Evolutionary conservation across 139 green algal genomes (phyloP), one percentile per base, ranked within the genome.

Genomic region (Coelastrella sp.): DNA sequence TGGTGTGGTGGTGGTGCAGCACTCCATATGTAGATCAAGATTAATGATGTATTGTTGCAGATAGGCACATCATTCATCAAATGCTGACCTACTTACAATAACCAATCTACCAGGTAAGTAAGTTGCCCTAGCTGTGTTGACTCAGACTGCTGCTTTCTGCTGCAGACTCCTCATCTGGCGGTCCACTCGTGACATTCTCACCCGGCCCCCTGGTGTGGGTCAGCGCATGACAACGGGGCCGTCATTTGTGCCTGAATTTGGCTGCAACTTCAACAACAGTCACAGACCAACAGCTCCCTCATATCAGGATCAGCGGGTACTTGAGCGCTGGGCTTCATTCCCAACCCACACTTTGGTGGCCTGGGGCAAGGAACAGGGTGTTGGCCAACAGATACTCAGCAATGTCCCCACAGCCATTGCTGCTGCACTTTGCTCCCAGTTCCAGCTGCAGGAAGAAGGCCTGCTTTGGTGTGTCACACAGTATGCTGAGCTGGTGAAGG

Each of bases 361-460:
- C n/a, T n/a, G n/a, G n/a, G n/a, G n/a, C n/a, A n/a, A n/a, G n/a
- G n/a, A n/a, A 30, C 27, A 19, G 17, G 27, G 57, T 6, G 57
- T 30, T 66, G 57, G 57, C 45, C 45, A n/a, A n/a, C n/a, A n/a
- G n/a, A n/a, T n/a, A n/a, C n/a, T n/a, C 45, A 11, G 45, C 11
- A 53, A 53, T 53, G 45, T 53, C 11, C 48, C 13, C 25, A 19
- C 23, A 25, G 63, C 63, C 13, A 15, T 4, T 2, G 48, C 19
- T 21, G 67, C 37, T 76, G 71, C 41, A 35, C 75, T 71, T 51
- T 69, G 75, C 27, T 23, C 5, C 5, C n/a, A 4, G 34, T 38
- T 82, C 7, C 34, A 84, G 62, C 5, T n/a, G 27, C 78, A 84
- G 62, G 62, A 84, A 60, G 35, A 76, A 32, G 57, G 60, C n/a